Percentiles rank a stretch among this genome's conserved stretches.
These are phyloP conservation scores for Eurotiales sp. DNA, from an alignment of 2,329 filamentous ascomycete species.

Conservation along the genomic window DNA sequence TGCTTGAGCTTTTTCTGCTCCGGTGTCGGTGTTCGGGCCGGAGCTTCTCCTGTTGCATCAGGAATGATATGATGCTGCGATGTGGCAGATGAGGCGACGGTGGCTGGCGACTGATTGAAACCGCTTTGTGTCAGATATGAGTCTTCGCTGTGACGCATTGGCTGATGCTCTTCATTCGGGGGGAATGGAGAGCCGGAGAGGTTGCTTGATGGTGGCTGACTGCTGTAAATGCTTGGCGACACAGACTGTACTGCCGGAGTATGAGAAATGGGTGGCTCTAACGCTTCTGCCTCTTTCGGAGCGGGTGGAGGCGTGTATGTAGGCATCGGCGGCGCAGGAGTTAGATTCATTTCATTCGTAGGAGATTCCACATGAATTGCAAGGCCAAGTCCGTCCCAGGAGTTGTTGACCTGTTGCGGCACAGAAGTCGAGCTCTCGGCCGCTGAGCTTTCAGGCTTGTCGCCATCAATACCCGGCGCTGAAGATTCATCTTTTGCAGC, in stretches of 20 bases:
- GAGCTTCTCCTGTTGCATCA: constrained; percentile 19
- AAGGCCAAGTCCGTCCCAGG: constrained; percentile 39
- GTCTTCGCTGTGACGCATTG: constrained; percentile 34
- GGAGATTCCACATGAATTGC: constrained; percentile 39
- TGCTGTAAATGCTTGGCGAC: constrained; percentile 17
- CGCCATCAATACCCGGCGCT: constrained; percentile 22
- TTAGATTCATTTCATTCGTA: constrained; percentile 19
- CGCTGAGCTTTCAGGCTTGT: constrained; percentile 26
- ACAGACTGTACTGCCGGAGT: constrained; percentile 9
- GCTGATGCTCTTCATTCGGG: constrained; percentile 20
- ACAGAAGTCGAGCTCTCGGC: constrained; percentile 18
- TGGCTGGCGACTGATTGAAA: constrained; percentile 27
- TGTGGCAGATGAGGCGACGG: constrained; percentile 34
- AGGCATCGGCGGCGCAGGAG: constrained; percentile 38
- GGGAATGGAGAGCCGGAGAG: constrained; percentile 20
- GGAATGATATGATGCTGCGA: constrained; percentile 33
- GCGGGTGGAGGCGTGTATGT: constrained; percentile 45
- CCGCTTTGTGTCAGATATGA: constrained; percentile 31
- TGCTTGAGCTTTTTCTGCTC: constrained; percentile 62
- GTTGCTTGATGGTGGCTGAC: constrained; percentile 18
- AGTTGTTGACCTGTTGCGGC: constrained; percentile 25
- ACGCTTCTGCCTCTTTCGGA: constrained; percentile 15
- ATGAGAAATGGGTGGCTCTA: constrained; percentile 8
- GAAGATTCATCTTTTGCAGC: constrained; percentile 37
- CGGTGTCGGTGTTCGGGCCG: constrained; percentile 31